Evolutionary conservation across 23 red algal genomes (phyloP), one percentile per base, ranked within the genome.

Genomic region (Gracilaria domingensis): DNA sequence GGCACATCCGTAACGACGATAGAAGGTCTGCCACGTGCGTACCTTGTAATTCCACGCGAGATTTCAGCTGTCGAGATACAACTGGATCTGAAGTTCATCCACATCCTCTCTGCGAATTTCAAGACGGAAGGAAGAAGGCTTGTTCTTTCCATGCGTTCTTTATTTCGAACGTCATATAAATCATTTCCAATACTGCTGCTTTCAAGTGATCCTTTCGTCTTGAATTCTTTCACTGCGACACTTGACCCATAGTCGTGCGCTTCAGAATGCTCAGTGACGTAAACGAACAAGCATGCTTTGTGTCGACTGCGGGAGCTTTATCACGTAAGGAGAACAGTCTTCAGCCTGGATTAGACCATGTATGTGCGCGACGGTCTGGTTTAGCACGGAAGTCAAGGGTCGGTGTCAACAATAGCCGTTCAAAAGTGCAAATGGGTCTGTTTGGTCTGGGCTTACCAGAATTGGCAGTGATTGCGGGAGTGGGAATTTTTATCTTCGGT

Each of bases 401-500:
- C n/a, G 25, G 6, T 69, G 33, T 77, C 72, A 23, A 45, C 38
- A 77, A 21, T 30, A 13, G 21, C 33, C 71, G 87, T 59, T 2
- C 87, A 50, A 49, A 36, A 49, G 39, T 90, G n/a, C 77, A 50
- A 13, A 96, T 96, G 95, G 95, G 96, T 28, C 49, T 98, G 1
- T 98, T 98, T 56, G 96, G 96, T 12, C 87, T 98, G n/a, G 96
- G 96, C 26, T 60, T 88, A 42, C 91, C 91, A 21, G 96, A 98
- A 89, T 54, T 98, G 45, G 87, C 84, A 32, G 96, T 98, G 29
- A 92, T 98, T 84, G 96, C 80, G 38, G 92, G 88, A 39, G 91
- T 98, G 7, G 93, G 88, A 40, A 81, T 93, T 20, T 87, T 98
- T 40, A 94, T 98, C 12, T 98, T 98, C 57, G 96, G 96, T 30